Conservation (phyloP, 2,329 filamentous ascomycete genomes). For the Pyricularia grisea region DNA sequence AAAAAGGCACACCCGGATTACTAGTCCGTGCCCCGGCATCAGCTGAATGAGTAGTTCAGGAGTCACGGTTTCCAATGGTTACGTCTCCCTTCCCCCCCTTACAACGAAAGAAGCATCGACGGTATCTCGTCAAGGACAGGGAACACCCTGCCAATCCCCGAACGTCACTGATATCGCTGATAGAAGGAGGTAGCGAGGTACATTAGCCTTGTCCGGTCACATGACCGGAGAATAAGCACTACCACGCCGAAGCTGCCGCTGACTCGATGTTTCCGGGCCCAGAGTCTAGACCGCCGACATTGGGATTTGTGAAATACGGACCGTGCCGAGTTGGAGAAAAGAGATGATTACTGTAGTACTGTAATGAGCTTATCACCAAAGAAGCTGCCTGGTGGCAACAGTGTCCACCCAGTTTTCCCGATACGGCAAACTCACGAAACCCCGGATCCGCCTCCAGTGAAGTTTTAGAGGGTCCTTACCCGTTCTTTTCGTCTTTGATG, state of each 20-base stretch:
- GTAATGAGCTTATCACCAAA: neutral
- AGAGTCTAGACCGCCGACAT: neutral
- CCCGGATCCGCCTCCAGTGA: neutral
- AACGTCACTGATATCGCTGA: neutral
- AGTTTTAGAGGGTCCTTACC: neutral
- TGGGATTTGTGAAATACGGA: neutral
- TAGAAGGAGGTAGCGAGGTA: neutral
- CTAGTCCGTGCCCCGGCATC: neutral
- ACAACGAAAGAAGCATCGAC: neutral
- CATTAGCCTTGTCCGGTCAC: constrained; percentile 1
- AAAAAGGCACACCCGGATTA: neutral
- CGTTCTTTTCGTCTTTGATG: neutral
- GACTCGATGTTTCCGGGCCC: neutral
- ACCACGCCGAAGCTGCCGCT: neutral
- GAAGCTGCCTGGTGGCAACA: neutral
- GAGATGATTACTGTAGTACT: neutral
- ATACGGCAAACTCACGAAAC: neutral
- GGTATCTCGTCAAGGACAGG: neutral
- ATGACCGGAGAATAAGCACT: neutral
- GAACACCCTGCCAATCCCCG: neutral
- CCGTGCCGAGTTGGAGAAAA: neutral
- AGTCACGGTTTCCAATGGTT: neutral
- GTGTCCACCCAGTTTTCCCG: neutral
- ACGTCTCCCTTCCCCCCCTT: neutral
- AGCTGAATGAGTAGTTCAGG: neutral